These are phyloP conservation scores for Dothideomycetes sp. DNA, from an alignment of 2,329 filamentous ascomycete species.

Conservation along the genomic window DNA sequence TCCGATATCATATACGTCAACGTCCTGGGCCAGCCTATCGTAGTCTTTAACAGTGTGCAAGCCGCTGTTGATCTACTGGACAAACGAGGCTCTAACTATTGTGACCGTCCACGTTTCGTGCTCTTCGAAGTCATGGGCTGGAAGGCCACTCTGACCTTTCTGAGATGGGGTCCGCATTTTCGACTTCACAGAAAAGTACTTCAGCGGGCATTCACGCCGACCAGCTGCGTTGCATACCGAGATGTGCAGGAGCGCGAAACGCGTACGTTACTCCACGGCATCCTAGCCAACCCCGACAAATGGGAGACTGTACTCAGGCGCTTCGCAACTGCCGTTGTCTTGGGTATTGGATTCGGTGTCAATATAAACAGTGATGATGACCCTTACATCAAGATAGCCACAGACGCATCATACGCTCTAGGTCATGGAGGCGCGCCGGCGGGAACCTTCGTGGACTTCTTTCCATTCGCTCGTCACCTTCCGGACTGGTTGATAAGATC, in stretches of 20 bases:
- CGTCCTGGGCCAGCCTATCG: constrained; percentile 26
- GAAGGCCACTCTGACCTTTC: constrained; percentile 36
- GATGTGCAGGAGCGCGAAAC: constrained; percentile 23
- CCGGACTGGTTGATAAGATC: constrained; percentile 25
- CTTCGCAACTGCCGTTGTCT: constrained; percentile 31
- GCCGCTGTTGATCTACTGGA: constrained; percentile 35
- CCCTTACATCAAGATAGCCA: constrained; percentile 30
- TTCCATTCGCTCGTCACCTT: constrained; percentile 34
- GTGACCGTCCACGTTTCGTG: constrained; percentile 35
- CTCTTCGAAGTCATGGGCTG: constrained; percentile 29
- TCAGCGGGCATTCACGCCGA: constrained; percentile 33
- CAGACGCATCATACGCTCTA: constrained; percentile 16
- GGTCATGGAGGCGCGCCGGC: constrained; percentile 19
- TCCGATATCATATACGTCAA: constrained; percentile 24
- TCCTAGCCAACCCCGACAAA: constrained; percentile 20
- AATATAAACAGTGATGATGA: constrained; percentile 26
- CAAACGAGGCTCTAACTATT: constrained; percentile 34
- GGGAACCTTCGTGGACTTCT: constrained; percentile 35
- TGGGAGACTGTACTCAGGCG: constrained; percentile 29
- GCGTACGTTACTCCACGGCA: constrained; percentile 18
- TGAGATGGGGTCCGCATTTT: constrained; percentile 32
- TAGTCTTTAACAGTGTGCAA: constrained; percentile 34
- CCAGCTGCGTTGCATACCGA: constrained; percentile 23
- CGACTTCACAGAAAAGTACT: constrained; percentile 34
- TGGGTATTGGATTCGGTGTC: constrained; percentile 35